These are phyloP conservation scores for Phytophthora fragariae DNA, from an alignment of 352 stramenopile species.

Conservation along the genomic window DNA sequence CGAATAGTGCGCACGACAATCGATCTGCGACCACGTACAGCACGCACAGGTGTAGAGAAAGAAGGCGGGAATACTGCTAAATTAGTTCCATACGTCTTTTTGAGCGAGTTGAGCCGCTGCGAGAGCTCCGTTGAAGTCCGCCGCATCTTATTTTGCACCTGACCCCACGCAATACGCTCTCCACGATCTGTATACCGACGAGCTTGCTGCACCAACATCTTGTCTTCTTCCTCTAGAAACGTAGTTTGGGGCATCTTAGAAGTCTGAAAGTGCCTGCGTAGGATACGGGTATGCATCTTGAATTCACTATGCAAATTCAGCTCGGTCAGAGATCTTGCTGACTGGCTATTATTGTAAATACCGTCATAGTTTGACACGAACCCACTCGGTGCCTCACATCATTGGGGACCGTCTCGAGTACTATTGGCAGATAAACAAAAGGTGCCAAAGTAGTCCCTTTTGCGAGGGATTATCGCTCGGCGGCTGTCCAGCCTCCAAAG, in stretches of 20 bases:
- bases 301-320: neutral
- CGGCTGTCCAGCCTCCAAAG: neutral
- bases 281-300: neutral
- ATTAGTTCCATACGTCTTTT: neutral
- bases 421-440: neutral
- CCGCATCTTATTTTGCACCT: neutral
- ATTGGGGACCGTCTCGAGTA: neutral
- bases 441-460: neutral
- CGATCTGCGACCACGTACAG: neutral
- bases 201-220: neutral
- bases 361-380: neutral
- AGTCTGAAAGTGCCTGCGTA: neutral
- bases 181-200: neutral
- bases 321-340: neutral
- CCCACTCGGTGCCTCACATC: neutral
- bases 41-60: neutral
- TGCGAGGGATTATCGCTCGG: neutral
- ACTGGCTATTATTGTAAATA: neutral
- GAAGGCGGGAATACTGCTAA: neutral
- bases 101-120: neutral
- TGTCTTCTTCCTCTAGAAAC: neutral
- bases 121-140: neutral
- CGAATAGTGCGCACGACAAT: neutral
- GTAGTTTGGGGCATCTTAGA: neutral
- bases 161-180: neutral